These are phyloP conservation scores for Coleophoma eucalyptorum DNA, from an alignment of 2,329 filamentous ascomycete genomes.

Conservation along the genomic window DNA sequence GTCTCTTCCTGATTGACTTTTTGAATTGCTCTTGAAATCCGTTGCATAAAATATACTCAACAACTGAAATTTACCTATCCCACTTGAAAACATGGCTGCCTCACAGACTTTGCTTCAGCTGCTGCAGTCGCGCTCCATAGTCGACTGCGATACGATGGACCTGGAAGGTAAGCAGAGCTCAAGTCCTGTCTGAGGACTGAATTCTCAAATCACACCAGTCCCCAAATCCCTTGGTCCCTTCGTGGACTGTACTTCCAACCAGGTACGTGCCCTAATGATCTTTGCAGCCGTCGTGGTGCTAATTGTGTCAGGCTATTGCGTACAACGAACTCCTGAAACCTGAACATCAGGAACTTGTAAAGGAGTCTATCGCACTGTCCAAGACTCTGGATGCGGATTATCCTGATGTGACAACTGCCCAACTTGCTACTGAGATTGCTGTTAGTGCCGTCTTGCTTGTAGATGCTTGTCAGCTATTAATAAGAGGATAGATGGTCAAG, in stretches of 20 bases:
- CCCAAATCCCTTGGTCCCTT: conserved; percentile 42
- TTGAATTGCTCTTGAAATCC: no score
- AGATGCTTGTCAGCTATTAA: no score
- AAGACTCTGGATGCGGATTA: conserved; percentile 28
- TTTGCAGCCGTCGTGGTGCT: no score
- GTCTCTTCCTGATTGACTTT: no score
- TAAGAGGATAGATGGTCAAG: conserved; percentile 44
- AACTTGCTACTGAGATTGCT: conserved; percentile 53
- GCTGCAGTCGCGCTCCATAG: conserved; percentile 36
- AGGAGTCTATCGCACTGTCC: conserved; percentile 30
- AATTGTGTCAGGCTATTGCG: conserved; percentile 39
- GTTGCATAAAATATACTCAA: no score
- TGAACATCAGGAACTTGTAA: conserved; percentile 33
- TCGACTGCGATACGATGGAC: conserved; percentile 50
- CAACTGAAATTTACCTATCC: not conserved
- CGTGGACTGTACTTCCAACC: conserved; percentile 50
- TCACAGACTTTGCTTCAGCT: conserved; percentile 34
- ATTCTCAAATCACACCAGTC: conserved; percentile 27
- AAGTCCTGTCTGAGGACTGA: not conserved
- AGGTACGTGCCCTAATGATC: conserved; percentile 29
- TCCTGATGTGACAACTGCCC: conserved; percentile 32
- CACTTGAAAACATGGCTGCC: conserved; percentile 9
- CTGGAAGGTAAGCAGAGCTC: conserved; percentile 32
- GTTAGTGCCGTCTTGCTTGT: conserved; percentile 27
- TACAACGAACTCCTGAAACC: conserved; percentile 41